Evolutionary conservation across 805 yeast genomes (phyloP).

Genomic region (Saccharomycopsis schoenii): DNA sequence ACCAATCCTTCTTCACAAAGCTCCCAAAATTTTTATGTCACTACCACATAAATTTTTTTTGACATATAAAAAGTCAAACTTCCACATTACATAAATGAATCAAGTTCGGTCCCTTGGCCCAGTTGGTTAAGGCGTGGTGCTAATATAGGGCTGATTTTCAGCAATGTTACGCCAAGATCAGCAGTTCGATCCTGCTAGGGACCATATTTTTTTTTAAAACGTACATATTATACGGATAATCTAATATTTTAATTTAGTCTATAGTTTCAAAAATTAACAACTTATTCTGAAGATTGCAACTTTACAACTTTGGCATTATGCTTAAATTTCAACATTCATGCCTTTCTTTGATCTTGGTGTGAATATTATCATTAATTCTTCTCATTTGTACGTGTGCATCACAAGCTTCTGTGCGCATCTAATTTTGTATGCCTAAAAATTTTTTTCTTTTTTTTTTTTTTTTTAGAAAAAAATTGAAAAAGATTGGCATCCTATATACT

Average conservation of each 20-base stretch:
- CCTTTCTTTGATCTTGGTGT: not conserved
- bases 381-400: not conserved
- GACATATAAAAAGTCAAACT: too few relatives aligned
- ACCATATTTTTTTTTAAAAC: conserved; percentile 39
- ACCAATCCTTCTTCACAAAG: too few relatives aligned
- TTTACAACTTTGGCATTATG: too few relatives aligned
- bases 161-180: conserved; percentile 40
- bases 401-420: not conserved
- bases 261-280: too few relatives aligned
- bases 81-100: too few relatives aligned
- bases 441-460: too few relatives aligned
- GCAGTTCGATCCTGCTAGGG: conserved; percentile 87
- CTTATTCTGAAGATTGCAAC: too few relatives aligned
- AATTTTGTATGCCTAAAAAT: not conserved
- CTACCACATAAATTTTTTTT: too few relatives aligned
- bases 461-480: too few relatives aligned
- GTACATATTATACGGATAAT: too few relatives aligned
- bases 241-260: not conserved
- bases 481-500: not conserved
- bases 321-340: not conserved
- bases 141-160: conserved; percentile 21
- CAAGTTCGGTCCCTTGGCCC: conserved; percentile 36
- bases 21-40: too few relatives aligned
- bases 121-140: conserved; percentile 37
- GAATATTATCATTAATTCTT: not conserved